Conservation (phyloP, 306 rosid genomes). For the Calophaca sinica region DNA sequence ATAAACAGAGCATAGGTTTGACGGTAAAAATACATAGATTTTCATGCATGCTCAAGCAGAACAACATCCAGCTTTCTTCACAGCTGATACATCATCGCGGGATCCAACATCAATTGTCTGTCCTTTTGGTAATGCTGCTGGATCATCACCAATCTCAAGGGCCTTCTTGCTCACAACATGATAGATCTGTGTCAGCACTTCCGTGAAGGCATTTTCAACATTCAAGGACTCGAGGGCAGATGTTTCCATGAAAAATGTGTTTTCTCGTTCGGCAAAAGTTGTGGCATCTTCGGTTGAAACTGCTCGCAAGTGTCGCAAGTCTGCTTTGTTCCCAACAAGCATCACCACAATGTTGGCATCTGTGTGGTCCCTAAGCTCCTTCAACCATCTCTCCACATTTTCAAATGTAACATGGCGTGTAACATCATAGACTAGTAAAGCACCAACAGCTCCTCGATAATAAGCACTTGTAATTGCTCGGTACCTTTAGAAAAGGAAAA, state of each 20-base stretch:
- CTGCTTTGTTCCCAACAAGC: constrained; percentile 87
- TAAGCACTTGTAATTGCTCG: constrained; percentile 90
- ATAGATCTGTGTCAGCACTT: constrained; percentile 70
- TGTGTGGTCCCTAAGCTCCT: constrained; percentile 88
- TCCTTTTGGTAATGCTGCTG: constrained; percentile 80
- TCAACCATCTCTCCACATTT: constrained; percentile 86
- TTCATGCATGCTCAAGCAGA: constrained; percentile 52
- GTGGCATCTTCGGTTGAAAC: constrained; percentile 70
- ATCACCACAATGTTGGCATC: constrained; percentile 81
- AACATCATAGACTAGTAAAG: constrained; percentile 81
- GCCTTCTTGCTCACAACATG: constrained; percentile 74
- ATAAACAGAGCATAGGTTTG: constrained; percentile 45
- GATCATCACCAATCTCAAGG: constrained; percentile 76
- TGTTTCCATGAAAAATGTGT: constrained; percentile 77
- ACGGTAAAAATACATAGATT: constrained; percentile 28
- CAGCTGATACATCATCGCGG: constrained; percentile 79
- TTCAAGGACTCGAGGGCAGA: constrained; percentile 83
- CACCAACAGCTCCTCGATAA: constrained; percentile 87
- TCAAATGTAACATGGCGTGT: constrained; percentile 79
- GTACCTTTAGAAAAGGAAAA: constrained; percentile 55
- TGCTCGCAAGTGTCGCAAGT: constrained; percentile 75
- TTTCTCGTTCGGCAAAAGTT: constrained; percentile 67
- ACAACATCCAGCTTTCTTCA: constrained; percentile 76
- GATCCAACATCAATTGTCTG: constrained; percentile 67
- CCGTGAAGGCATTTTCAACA: constrained; percentile 79